phyloP scores from a whole-genome alignment of 2,329 filamentous ascomycete species.

The Moelleriella libera region DNA sequence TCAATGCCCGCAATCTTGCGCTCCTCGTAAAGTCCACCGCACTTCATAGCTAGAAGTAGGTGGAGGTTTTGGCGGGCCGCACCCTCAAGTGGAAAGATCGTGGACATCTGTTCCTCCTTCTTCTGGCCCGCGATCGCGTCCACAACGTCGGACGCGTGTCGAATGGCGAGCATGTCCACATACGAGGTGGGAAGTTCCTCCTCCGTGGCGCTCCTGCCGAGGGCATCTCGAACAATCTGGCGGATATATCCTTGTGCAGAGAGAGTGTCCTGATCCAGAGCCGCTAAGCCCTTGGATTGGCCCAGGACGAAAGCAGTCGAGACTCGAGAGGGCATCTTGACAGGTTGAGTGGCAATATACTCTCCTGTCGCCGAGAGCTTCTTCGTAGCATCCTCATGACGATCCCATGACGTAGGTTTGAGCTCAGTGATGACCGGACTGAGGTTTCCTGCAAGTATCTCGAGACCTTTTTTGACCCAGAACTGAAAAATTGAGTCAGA shows the following conservation, averaged over 20 bases:
- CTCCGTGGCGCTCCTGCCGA: not conserved
- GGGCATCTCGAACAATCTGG: not conserved
- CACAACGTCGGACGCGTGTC: not conserved
- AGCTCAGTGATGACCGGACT: not conserved
- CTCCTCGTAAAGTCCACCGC: not conserved
- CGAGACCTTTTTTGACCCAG: not conserved
- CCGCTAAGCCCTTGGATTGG: not conserved
- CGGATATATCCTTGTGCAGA: not conserved
- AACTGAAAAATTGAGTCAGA: not conserved
- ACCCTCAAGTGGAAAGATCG: not conserved
- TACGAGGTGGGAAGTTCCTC: not conserved
- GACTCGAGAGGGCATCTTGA: not conserved
- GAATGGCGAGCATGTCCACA: not conserved
- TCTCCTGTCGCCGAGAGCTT: not conserved
- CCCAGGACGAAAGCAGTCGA: not conserved
- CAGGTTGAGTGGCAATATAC: not conserved
- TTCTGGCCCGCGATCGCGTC: not conserved
- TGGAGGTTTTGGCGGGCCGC: not conserved
- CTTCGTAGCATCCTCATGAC: not conserved
- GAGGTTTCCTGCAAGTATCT: not conserved
- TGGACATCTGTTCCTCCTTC: not conserved
- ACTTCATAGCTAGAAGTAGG: not conserved
- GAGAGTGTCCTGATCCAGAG: not conserved
- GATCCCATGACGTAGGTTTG: not conserved
- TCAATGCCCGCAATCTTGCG: not conserved